These are phyloP conservation scores for Xylaria scruposa DNA, from an alignment of 495 filamentous ascomycete species.

Conservation along the genomic window DNA sequence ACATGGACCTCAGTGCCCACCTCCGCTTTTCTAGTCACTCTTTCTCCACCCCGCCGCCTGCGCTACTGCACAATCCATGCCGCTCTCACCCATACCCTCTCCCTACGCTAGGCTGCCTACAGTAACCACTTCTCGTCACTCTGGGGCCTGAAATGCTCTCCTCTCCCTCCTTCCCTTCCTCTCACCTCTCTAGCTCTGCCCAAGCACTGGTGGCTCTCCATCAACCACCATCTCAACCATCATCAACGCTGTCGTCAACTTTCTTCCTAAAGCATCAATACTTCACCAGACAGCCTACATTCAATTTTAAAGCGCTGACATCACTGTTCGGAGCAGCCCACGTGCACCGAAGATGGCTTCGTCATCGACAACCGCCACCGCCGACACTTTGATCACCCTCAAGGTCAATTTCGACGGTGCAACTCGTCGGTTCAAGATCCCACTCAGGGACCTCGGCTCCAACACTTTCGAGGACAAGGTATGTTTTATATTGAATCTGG, in stretches of 20 bases:
- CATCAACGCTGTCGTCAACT: constrained; percentile 4
- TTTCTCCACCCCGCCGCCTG: constrained; percentile 23
- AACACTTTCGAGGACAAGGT: constrained; percentile 85
- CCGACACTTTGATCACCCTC: constrained; percentile 81
- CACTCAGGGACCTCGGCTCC: constrained; percentile 82
- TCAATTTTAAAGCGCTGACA: constrained; percentile 9
- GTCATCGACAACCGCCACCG: constrained; percentile 28
- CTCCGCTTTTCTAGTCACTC: constrained; percentile 16
- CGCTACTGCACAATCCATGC: constrained; percentile 27
- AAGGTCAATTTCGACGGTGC: constrained; percentile 74
- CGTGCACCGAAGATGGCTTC: constrained; percentile 34
- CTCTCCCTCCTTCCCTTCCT: constrained; percentile 15
- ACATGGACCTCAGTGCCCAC: constrained; percentile 7
- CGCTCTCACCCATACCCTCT: constrained; percentile 1
- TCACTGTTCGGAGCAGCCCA: background rate
- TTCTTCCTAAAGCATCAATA: constrained; percentile 4
- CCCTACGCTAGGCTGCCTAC: constrained; percentile 4
- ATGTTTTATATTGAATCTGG: constrained; percentile 47
- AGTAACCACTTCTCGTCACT: constrained; percentile 19
- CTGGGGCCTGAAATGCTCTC: constrained; percentile 12
- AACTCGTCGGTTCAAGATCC: constrained; percentile 86
- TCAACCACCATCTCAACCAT: constrained; percentile 5
- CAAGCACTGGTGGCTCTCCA: constrained; percentile 3
- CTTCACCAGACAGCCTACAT: background rate
- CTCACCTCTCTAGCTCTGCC: constrained; percentile 3